phyloP scores from a whole-genome alignment of 2,329 filamentous ascomycete genomes.

The Beauveria rudraprayagi region DNA sequence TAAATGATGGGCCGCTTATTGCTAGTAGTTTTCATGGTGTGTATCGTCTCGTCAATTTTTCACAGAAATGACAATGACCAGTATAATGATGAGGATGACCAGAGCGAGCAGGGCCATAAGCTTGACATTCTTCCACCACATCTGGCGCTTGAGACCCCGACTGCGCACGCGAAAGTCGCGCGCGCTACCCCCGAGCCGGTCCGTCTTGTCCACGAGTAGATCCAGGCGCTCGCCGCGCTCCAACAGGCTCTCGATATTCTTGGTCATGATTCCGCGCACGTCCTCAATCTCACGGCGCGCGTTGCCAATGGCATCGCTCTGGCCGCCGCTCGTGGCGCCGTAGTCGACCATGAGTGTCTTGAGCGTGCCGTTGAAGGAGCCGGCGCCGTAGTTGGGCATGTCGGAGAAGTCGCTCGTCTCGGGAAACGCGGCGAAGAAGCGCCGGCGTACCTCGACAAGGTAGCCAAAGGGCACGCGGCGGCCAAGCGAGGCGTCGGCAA shows the following conservation, averaged over 20 bases:
- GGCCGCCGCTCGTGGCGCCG: constrained; percentile 66
- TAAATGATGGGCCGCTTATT: neutral
- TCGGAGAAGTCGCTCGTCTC: constrained; percentile 62
- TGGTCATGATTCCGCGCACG: constrained; percentile 86
- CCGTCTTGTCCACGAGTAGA: constrained; percentile 92
- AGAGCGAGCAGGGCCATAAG: constrained; percentile 73
- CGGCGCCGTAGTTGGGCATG: constrained; percentile 84
- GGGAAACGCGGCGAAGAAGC: constrained; percentile 68
- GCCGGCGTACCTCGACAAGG: constrained; percentile 81
- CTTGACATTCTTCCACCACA: constrained; percentile 99
- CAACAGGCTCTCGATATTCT: constrained; percentile 84
- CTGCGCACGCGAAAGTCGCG: constrained; percentile 85
- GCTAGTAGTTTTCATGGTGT: neutral
- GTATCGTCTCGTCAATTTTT: constrained; percentile 31
- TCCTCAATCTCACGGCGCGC: constrained; percentile 88
- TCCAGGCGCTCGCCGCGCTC: constrained; percentile 92
- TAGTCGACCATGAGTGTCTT: constrained; percentile 74
- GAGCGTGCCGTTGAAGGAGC: constrained; percentile 73
- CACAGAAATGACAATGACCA: constrained; percentile 46
- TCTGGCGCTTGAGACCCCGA: constrained; percentile 75
- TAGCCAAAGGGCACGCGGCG: constrained; percentile 89
- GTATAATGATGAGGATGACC: constrained; percentile 53
- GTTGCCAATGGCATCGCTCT: constrained; percentile 73
- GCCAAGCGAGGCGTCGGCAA: constrained; percentile 72
- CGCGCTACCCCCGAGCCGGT: constrained; percentile 78